Conservation (phyloP, 495 filamentous ascomycete species). For the Penicillium herquei region DNA sequence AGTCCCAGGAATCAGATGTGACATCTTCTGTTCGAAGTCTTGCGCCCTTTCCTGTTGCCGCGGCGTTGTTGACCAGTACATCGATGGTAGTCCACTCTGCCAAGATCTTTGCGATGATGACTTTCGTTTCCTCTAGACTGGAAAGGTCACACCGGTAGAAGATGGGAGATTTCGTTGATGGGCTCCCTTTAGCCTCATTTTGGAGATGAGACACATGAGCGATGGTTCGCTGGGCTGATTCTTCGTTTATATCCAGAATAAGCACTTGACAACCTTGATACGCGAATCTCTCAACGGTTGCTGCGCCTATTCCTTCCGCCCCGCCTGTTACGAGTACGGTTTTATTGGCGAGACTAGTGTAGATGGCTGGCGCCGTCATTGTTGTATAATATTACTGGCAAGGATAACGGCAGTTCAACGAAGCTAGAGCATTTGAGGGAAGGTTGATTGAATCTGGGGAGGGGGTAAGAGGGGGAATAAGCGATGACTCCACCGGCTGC, state of each 20-base stretch:
- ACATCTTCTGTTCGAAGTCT: constrained; percentile 23
- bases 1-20: constrained; percentile 27
- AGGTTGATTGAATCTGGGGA: not conserved
- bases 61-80: constrained; percentile 42
- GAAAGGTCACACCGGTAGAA: constrained; percentile 45
- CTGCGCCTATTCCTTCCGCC: constrained; percentile 52
- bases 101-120: constrained; percentile 27
- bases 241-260: constrained; percentile 45
- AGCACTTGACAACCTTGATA: constrained; percentile 46
- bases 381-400: not conserved
- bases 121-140: constrained; percentile 23
- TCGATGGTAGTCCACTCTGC: constrained; percentile 28
- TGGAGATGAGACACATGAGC: not conserved
- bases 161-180: constrained; percentile 8
- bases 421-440: not conserved
- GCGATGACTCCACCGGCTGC: not conserved
- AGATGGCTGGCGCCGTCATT: constrained; percentile 4
- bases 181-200: not conserved
- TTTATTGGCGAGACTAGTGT: constrained; percentile 36
- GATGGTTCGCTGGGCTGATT: constrained; percentile 12
- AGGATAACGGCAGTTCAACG: too few relatives aligned
- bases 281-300: constrained; percentile 43
- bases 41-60: constrained; percentile 10
- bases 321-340: constrained; percentile 53
- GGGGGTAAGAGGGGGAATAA: not conserved